A percentile compares a stretch with the other conserved stretches of the same genome.
Conservation (phyloP, 768 basidiomycete genomes). For the Tephrocybe rancida region DNA sequence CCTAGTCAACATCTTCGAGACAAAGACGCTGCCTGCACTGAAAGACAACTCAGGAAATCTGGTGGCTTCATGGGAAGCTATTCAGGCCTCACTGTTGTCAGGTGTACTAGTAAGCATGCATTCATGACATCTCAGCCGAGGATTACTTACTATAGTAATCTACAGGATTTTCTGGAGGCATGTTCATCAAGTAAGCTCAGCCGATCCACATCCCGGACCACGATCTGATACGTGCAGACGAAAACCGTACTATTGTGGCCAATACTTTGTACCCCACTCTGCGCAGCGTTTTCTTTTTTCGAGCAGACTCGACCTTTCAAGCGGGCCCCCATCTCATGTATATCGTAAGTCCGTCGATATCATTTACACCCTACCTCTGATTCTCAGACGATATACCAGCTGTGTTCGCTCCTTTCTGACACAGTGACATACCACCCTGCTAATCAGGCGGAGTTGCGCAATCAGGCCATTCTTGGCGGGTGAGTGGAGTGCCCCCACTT, state of each 20-base stretch:
- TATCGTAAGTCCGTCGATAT: constrained; percentile 17
- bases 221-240: constrained; percentile 34
- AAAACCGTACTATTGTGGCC: constrained; percentile 29
- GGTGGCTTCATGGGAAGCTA: constrained; percentile 43
- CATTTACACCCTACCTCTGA: background rate
- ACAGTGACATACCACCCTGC: constrained; percentile 37
- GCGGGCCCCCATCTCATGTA: constrained; percentile 23
- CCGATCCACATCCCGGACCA: constrained; percentile 12
- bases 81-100: constrained; percentile 50
- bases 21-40: constrained; percentile 34
- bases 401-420: constrained; percentile 55
- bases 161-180: constrained; percentile 33
- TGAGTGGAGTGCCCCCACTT: constrained; percentile 21
- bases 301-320: background rate
- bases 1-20: constrained; percentile 39
- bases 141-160: background rate
- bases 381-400: constrained; percentile 33
- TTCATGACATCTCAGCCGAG: constrained; percentile 3
- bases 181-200: constrained; percentile 24
- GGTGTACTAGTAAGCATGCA: constrained; percentile 44
- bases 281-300: constrained; percentile 21
- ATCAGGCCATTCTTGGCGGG: constrained; percentile 50
- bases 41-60: constrained; percentile 16
- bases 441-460: constrained; percentile 51
- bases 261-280: constrained; percentile 23